phyloP scores from a whole-genome alignment of 179 eudicot genomes.

The Beta lomatogona region DNA sequence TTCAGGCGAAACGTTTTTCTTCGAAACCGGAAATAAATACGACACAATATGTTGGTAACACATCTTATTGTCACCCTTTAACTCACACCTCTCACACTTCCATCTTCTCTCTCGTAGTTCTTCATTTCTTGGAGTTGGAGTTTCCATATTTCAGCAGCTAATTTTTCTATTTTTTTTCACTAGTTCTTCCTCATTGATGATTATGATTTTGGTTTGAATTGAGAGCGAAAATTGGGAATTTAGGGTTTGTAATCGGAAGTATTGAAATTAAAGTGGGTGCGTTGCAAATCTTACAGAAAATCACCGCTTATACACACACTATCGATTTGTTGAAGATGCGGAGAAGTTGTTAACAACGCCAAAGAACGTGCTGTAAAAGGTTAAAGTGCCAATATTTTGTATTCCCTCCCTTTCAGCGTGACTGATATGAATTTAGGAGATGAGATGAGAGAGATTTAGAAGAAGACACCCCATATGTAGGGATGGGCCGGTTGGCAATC shows the following conservation, averaged over 20 bases:
- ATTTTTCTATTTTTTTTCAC: neutral
- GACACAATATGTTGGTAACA: slow-evolving; percentile 11
- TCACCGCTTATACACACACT: too few species aligned
- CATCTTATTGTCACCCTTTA: slow-evolving; percentile 15
- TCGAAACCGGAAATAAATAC: slow-evolving; percentile 1
- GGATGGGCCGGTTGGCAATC: too few species aligned
- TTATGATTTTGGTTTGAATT: neutral
- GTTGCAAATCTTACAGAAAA: too few species aligned
- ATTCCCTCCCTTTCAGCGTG: too few species aligned
- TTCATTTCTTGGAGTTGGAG: slow-evolving; percentile 13
- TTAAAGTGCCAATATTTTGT: too few species aligned
- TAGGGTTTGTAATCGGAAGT: slow-evolving; percentile 1
- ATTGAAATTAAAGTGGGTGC: neutral
- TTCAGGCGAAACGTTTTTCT: neutral
- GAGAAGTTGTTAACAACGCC: too few species aligned
- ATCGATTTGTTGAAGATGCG: too few species aligned
- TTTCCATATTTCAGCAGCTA: slow-evolving; percentile 2
- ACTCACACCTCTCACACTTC: neutral
- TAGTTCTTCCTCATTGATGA: neutral
- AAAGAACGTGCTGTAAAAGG: too few species aligned
- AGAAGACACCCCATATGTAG: too few species aligned
- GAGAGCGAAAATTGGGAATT: neutral
- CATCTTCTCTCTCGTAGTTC: neutral
- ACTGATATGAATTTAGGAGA: too few species aligned
- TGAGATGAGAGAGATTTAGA: too few species aligned